Conservation (phyloP, 192 early-diverging fungal genomes). For the Chytriomyces sp. region DNA sequence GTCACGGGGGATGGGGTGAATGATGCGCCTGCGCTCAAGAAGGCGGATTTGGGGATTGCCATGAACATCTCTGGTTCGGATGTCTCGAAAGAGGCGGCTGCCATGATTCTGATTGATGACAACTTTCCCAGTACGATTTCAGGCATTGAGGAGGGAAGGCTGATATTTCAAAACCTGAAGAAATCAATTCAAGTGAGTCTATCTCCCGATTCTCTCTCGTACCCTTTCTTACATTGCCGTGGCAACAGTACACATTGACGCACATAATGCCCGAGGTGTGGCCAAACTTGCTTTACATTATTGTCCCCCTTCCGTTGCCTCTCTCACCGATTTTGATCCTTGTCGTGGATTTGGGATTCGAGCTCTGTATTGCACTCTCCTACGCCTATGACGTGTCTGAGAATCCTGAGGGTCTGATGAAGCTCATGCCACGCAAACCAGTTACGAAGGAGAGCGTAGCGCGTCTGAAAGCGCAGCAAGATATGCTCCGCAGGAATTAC, state of each 20-base stretch:
- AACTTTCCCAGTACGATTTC: conserved; percentile 91
- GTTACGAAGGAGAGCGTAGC: conserved; percentile 61
- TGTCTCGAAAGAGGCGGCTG: conserved; percentile 89
- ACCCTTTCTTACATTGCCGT: no score
- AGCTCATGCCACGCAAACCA: conserved; percentile 81
- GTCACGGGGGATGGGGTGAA: conserved; percentile 97
- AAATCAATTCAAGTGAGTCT: conserved; percentile 87
- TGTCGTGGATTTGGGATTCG: conserved; percentile 92
- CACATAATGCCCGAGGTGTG: conserved; percentile 90
- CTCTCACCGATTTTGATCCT: conserved; percentile 84
- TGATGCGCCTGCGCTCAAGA: conserved; percentile 93
- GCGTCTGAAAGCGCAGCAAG: no score
- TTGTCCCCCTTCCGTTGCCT: conserved; percentile 84
- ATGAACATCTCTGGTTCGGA: conserved; percentile 97
- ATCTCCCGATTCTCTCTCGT: no score
- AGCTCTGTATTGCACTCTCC: conserved; percentile 79
- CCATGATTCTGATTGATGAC: conserved; percentile 96
- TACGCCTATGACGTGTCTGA: conserved; percentile 89
- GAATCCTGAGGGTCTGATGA: conserved; percentile 73
- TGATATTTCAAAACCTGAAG: conserved; percentile 93
- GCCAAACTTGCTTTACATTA: conserved; percentile 83
- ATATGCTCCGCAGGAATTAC: no score
- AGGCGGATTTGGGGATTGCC: conserved; percentile 93
- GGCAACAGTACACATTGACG: conserved; percentile 57
- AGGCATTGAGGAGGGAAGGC: conserved; percentile 90